A percentile compares a stretch with the other conserved stretches of the same genome.
These are phyloP conservation scores for Dacryopinax primogenitus DNA, from an alignment of 768 basidiomycete species.

Conservation along the genomic window DNA sequence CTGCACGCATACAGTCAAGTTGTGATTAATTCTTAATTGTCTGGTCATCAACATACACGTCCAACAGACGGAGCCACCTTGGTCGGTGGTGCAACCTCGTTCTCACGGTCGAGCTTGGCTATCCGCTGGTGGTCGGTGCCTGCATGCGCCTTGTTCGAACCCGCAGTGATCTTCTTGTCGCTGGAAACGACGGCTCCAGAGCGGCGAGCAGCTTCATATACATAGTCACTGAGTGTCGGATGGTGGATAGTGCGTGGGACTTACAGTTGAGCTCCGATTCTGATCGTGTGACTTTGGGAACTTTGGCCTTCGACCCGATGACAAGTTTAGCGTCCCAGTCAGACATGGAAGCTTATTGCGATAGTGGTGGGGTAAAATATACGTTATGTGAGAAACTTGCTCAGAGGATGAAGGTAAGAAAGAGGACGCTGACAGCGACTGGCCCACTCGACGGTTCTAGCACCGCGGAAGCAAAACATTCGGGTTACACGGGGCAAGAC, in stretches of 20 bases:
- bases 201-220: slow-evolving; percentile 53
- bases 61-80: slow-evolving; percentile 64
- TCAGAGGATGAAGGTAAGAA: not conserved
- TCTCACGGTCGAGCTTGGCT: slow-evolving; percentile 86
- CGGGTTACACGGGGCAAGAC: no score
- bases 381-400: not conserved
- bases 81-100: slow-evolving; percentile 84
- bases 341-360: slow-evolving; percentile 10
- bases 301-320: slow-evolving; percentile 55
- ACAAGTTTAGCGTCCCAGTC: slow-evolving; percentile 65
- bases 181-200: slow-evolving; percentile 64
- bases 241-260: slow-evolving; percentile 14
- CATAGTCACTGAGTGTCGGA: slow-evolving; percentile 16
- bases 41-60: slow-evolving; percentile 37
- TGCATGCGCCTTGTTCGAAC: slow-evolving; percentile 62
- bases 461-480: not conserved
- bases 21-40: not conserved
- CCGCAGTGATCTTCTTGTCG: slow-evolving; percentile 62
- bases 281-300: slow-evolving; percentile 50
- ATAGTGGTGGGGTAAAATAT: not conserved
- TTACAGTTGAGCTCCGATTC: slow-evolving; percentile 44
- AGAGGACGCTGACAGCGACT: not conserved
- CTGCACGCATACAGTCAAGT: slow-evolving; percentile 28
- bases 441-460: not conserved
- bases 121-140: slow-evolving; percentile 88